These are phyloP conservation scores for Aspergillus ochraceoroseus DNA, from an alignment of 2,329 filamentous ascomycete genomes.

Conservation along the genomic window DNA sequence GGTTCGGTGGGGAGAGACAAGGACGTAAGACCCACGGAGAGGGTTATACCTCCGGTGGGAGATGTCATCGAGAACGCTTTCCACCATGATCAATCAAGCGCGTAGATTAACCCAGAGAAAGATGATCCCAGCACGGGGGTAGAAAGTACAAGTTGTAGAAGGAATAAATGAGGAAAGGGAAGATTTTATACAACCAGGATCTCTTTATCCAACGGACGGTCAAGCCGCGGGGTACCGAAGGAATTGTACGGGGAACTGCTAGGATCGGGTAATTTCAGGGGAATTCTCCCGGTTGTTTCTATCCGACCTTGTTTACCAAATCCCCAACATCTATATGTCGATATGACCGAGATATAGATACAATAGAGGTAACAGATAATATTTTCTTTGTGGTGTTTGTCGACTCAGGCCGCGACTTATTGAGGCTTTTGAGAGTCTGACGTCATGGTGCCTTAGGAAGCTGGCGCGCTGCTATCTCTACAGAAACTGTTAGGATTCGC, in stretches of 20 bases:
- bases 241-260: neutral
- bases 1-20: slow-evolving; percentile 92
- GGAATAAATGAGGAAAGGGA: slow-evolving; percentile 3
- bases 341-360: no score
- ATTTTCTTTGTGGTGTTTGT: no score
- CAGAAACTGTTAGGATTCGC: no score
- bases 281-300: neutral
- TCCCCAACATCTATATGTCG: no score
- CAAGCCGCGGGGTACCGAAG: no score
- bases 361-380: no score
- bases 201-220: no score
- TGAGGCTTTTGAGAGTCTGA: no score
- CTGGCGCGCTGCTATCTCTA: no score
- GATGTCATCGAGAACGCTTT: slow-evolving; percentile 84
- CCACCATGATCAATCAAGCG: slow-evolving; percentile 53
- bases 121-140: neutral
- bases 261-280: slow-evolving; percentile 10
- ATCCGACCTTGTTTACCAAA: neutral
- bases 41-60: slow-evolving; percentile 93
- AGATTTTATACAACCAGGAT: no score
- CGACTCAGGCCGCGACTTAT: no score
- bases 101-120: neutral
- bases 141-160: slow-evolving; percentile 4
- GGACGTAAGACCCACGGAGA: slow-evolving; percentile 80
- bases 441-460: no score